A percentile compares a stretch with the other conserved stretches of the same genome.
These are phyloP conservation scores for Linaria vulgaris DNA, from an alignment of 257 asterid genomes.

Conservation along the genomic window DNA sequence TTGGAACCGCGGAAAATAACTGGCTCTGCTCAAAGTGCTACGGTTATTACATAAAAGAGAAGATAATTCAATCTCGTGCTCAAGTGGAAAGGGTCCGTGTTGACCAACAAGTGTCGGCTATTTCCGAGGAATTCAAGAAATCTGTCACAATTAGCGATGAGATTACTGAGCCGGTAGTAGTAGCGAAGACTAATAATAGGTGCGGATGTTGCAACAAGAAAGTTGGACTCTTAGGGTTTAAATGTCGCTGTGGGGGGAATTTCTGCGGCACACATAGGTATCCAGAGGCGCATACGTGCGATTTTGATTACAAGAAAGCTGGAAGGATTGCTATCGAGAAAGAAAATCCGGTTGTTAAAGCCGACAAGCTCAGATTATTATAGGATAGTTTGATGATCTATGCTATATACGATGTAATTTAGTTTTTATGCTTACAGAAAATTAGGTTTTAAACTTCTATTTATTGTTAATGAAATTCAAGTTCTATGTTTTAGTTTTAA, in stretches of 20 bases:
- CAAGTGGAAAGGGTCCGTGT: too few relatives aligned
- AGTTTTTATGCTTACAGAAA: too few relatives aligned
- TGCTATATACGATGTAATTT: not conserved
- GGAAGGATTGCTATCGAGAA: slow-evolving; percentile 24
- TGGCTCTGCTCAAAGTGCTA: slow-evolving; percentile 27
- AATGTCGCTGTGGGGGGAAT: slow-evolving; percentile 29
- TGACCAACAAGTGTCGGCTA: too few relatives aligned
- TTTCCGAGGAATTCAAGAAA: too few relatives aligned
- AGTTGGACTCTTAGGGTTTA: slow-evolving; percentile 28
- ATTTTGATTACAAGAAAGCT: slow-evolving; percentile 24
- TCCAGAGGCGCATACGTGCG: slow-evolving; percentile 39
- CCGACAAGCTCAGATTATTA: slow-evolving; percentile 23
- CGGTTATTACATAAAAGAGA: slow-evolving; percentile 13
- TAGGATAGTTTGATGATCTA: slow-evolving; percentile 34
- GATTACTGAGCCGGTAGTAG: not conserved
- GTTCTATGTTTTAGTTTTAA: too few relatives aligned
- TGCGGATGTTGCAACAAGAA: slow-evolving; percentile 36
- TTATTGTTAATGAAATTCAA: too few relatives aligned
- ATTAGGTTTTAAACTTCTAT: too few relatives aligned
- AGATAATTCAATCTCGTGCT: too few relatives aligned
- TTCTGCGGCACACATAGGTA: slow-evolving; percentile 36
- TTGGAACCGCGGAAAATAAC: slow-evolving; percentile 44
- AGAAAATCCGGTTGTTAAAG: slow-evolving; percentile 31
- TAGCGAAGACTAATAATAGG: slow-evolving; percentile 13
- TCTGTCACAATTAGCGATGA: too few relatives aligned